A percentile compares a stretch with the other conserved stretches of the same genome.
Conservation (phyloP, 1,284 basidiomycete genomes). For the Papiliotrema fonsecae region DNA sequence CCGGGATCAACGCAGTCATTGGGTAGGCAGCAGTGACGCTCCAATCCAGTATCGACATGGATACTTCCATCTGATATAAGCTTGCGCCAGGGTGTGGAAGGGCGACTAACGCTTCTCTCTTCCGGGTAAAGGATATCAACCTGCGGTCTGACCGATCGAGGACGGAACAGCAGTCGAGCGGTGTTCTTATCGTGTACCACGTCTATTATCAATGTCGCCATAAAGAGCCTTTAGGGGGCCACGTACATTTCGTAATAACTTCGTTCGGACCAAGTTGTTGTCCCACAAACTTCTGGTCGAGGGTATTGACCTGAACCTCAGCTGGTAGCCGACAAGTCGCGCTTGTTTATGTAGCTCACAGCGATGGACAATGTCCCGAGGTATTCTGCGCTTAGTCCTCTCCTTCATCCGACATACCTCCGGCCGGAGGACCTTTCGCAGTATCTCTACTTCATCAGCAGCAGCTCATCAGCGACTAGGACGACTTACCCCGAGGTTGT, state of each 20-base stretch:
- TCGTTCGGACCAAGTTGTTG: slow-evolving; percentile 38
- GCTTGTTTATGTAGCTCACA: slow-evolving; percentile 12
- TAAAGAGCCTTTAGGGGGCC: background rate
- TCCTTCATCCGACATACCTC: slow-evolving; percentile 17
- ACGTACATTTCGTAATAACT: slow-evolving; percentile 33
- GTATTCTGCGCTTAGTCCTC: slow-evolving; percentile 21
- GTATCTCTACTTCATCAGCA: slow-evolving; percentile 24
- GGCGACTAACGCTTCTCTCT: slow-evolving; percentile 28
- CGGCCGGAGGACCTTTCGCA: slow-evolving; percentile 30
- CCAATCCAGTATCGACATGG: slow-evolving; percentile 37
- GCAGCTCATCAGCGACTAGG: background rate
- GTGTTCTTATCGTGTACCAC: slow-evolving; percentile 35
- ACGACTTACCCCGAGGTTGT: slow-evolving; percentile 27
- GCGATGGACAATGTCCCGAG: slow-evolving; percentile 36
- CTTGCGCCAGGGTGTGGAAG: background rate
- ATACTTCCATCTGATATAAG: slow-evolving; percentile 33
- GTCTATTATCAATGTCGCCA: slow-evolving; percentile 12
- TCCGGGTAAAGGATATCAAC: slow-evolving; percentile 38
- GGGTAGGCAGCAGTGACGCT: slow-evolving; percentile 39
- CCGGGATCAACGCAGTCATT: slow-evolving; percentile 25
- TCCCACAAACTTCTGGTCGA: slow-evolving; percentile 33
- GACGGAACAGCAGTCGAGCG: slow-evolving; percentile 38
- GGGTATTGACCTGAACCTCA: slow-evolving; percentile 22
- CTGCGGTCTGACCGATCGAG: slow-evolving; percentile 31
- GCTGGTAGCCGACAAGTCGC: background rate